Evolutionary conservation across 768 basidiomycete genomes (phyloP).

Genomic region (Peribolospora baueri): DNA sequence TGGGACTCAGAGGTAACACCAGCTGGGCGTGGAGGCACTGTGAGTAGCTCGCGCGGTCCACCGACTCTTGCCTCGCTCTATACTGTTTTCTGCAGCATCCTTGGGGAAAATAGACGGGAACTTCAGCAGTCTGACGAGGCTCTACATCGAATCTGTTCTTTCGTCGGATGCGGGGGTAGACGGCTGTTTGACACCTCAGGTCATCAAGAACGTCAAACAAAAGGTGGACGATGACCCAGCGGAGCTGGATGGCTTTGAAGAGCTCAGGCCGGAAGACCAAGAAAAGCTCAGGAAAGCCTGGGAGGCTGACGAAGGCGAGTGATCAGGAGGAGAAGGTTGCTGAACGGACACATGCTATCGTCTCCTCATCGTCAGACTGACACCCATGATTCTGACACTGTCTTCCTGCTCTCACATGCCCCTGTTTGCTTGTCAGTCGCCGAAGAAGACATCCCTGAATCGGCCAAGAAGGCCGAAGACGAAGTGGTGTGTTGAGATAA

Average conservation of each 20-base stretch:
- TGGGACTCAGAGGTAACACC: no score
- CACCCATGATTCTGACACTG: not conserved
- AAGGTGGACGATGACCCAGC: slow-evolving; percentile 28
- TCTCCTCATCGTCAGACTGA: not conserved
- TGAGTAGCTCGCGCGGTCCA: no score
- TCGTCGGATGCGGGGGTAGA: no score
- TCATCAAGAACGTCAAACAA: slow-evolving; percentile 46
- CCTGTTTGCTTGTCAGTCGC: slow-evolving; percentile 27
- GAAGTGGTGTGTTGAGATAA: not conserved
- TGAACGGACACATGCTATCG: not conserved
- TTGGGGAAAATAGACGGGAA: no score
- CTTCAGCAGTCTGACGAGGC: no score
- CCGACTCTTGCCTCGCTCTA: no score
- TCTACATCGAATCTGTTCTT: no score
- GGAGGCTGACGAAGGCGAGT: slow-evolving; percentile 34
- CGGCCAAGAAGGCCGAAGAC: slow-evolving; percentile 7
- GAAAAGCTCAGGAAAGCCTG: slow-evolving; percentile 45
- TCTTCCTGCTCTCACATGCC: not conserved
- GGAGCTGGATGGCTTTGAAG: slow-evolving; percentile 70
- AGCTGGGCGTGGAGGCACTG: no score
- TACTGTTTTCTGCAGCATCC: no score
- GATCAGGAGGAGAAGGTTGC: not conserved
- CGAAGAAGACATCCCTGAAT: slow-evolving; percentile 40
- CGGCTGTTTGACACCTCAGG: slow-evolving; percentile 38
- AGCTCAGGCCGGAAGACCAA: slow-evolving; percentile 42